Conservation (phyloP, 768 basidiomycete species). For the Mycena galericulata region DNA sequence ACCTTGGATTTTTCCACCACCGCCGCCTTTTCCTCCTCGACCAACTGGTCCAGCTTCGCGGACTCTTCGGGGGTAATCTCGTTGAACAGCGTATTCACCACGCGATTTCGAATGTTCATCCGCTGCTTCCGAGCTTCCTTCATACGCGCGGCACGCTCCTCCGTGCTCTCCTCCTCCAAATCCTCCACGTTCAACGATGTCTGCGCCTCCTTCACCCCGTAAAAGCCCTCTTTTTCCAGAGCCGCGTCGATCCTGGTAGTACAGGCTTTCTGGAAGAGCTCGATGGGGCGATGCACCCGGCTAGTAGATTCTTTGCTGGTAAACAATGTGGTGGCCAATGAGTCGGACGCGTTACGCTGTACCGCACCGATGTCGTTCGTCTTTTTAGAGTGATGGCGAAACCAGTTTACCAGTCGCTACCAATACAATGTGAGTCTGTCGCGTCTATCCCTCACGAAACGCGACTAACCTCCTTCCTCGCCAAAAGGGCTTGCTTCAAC, state of each 20-base stretch:
- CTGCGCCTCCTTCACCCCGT: neutral
- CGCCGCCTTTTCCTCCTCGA: neutral
- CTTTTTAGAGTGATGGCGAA: neutral
- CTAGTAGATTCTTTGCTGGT: neutral
- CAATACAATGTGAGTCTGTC: neutral
- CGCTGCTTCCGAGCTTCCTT: neutral
- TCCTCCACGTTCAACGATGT: neutral
- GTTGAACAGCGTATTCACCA: neutral
- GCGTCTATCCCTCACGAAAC: neutral
- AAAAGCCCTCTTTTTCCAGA: neutral
- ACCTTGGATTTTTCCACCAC: neutral
- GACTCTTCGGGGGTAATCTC: neutral
- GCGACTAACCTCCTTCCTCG: neutral
- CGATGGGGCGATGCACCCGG: neutral
- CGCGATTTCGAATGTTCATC: neutral
- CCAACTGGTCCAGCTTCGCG: neutral
- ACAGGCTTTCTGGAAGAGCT: neutral
- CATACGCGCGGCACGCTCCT: neutral
- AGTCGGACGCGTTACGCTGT: too few relatives aligned
- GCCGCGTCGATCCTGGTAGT: neutral
- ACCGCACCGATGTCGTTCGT: neutral
- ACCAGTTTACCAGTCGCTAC: conserved; percentile 10
- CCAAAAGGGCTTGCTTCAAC: neutral
- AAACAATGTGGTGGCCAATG: neutral
- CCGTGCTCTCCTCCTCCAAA: too few relatives aligned